Percentiles rank a stretch among this genome's conserved stretches.
Conservation (phyloP, 2,329 filamentous ascomycete species). For the Teratosphaeria zuluensis region DNA sequence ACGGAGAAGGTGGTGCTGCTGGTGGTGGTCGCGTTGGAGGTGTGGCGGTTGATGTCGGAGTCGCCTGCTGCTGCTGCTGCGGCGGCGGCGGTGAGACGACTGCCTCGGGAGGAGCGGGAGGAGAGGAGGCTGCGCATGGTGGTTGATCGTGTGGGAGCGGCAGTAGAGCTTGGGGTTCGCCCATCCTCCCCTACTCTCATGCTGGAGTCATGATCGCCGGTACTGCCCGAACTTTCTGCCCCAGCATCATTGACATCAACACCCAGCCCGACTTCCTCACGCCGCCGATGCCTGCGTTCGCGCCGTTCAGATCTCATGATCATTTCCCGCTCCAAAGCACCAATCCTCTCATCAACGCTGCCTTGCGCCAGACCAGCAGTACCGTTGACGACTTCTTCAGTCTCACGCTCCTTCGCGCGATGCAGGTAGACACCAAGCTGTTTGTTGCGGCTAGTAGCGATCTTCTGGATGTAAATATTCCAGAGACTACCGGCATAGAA, state of each 20-base stretch:
- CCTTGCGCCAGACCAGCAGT: constrained; percentile 30
- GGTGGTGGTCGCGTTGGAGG: constrained; percentile 3
- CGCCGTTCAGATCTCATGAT: constrained; percentile 31
- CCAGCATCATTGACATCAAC: constrained; percentile 15
- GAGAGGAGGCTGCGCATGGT: constrained; percentile 20
- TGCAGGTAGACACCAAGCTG: constrained; percentile 52
- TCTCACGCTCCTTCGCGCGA: constrained; percentile 47
- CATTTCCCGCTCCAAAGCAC: constrained; percentile 45
- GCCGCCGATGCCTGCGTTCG: constrained; percentile 19
- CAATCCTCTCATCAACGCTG: constrained; percentile 45
- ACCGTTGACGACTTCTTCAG: constrained; percentile 33
- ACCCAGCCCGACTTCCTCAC: constrained; percentile 9
- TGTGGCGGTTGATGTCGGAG: background rate
- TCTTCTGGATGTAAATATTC: constrained; percentile 55
- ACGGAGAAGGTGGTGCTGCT: background rate
- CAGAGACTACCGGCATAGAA: constrained; percentile 51
- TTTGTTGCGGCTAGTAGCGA: constrained; percentile 44
- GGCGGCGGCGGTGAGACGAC: background rate
- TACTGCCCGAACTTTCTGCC: constrained; percentile 36
- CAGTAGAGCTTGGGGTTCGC: constrained; percentile 2
- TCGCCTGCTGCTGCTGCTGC: background rate
- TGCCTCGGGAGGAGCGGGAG: background rate
- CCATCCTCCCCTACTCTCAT: constrained; percentile 13
- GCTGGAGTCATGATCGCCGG: constrained; percentile 34
- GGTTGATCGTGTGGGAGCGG: constrained; percentile 1